phyloP scores from a whole-genome alignment of 495 filamentous ascomycete species.

The Podospora bellae-mahoneyi region DNA sequence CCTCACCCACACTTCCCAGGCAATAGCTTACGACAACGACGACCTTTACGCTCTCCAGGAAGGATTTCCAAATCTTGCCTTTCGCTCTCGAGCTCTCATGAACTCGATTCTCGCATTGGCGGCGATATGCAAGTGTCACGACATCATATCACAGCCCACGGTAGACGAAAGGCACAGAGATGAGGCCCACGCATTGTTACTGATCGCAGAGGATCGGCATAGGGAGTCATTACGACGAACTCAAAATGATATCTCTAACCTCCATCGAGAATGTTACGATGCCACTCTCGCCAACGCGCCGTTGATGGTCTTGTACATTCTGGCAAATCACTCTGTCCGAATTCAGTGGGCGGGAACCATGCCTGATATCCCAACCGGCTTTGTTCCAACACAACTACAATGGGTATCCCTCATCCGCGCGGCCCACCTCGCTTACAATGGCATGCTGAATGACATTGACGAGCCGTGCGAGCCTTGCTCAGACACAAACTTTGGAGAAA shows the following conservation, averaged over 20 bases:
- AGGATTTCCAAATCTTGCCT: background rate
- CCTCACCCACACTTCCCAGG: background rate
- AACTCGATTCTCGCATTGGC: background rate
- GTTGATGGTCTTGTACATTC: conserved; percentile 47
- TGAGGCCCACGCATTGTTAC: background rate
- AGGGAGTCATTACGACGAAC: background rate
- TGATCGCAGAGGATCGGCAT: background rate
- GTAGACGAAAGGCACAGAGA: background rate
- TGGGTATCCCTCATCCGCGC: conserved; percentile 45
- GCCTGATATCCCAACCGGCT: conserved; percentile 18
- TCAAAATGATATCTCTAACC: background rate
- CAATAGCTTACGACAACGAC: background rate
- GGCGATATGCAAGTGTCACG: background rate
- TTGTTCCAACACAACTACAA: conserved; percentile 37
- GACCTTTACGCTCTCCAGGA: background rate
- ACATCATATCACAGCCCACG: background rate
- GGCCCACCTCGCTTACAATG: conserved; percentile 37
- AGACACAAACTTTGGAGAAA: too few species aligned
- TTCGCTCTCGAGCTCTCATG: background rate
- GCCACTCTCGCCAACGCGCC: conserved; percentile 43
- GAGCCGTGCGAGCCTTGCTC: background rate
- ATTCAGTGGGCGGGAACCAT: conserved; percentile 37
- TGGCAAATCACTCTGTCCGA: conserved; percentile 38
- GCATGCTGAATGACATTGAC: conserved; percentile 29
- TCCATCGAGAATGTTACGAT: conserved; percentile 26